These are phyloP conservation scores for Eucalyptus leucophloia DNA, from an alignment of 345 rosid species.

Conservation along the genomic window DNA sequence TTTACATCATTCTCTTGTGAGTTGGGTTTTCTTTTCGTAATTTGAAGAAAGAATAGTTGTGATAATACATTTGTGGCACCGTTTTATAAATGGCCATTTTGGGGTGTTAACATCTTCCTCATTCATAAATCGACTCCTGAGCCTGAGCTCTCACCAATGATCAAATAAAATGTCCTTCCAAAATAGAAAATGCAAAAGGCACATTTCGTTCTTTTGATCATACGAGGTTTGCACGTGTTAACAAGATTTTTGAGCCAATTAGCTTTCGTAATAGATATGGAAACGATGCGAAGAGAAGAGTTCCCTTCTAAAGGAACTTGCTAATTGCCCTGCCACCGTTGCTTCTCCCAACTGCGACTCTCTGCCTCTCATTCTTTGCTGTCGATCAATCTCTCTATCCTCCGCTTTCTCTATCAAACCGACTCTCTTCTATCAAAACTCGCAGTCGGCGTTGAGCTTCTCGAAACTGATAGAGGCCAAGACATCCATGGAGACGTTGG, in stretches of 20 bases:
- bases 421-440: no score
- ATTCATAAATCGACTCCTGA: neutral
- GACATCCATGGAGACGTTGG: no score
- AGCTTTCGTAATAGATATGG: neutral
- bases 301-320: neutral
- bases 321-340: neutral
- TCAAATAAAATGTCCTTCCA: neutral
- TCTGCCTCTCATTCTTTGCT: no score
- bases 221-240: neutral
- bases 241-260: no score
- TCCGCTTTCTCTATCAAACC: no score
- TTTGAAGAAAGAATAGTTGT: neutral
- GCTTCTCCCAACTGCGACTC: no score
- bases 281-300: neutral
- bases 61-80: neutral
- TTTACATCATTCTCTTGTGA: neutral
- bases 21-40: neutral
- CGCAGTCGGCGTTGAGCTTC: no score
- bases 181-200: neutral
- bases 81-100: neutral
- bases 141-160: neutral
- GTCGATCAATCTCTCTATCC: no score
- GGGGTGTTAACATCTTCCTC: no score
- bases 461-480: no score
- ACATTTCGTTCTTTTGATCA: neutral